Base-by-base conservation (phyloP, 192 early-diverging fungal genomes). In the Spizellomyces punctatus region DNA sequence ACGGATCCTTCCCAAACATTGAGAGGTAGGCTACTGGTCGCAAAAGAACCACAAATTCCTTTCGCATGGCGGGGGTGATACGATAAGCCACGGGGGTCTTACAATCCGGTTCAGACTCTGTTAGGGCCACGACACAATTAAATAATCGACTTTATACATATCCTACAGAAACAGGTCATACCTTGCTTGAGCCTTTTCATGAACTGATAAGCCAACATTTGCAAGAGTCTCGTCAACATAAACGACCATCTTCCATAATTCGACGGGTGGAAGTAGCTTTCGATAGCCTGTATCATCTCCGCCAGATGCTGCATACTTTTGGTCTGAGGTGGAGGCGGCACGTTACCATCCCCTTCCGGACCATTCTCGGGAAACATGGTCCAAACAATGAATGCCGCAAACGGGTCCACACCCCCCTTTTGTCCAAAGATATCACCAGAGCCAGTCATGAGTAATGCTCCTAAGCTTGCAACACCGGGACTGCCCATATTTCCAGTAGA, bases 181-280 rank as follows among this genome's bases (percentile, higher is more conserved):
- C 27, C 27, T 36, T 73, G 42, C 4, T 66, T 27, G 22, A 71
- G 22, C 60, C 95, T 81, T 58, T 86, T 79, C 66, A 94, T 74
- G 45, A 94, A 93, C 57, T 91, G 88, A 43, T 66, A 81, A 8
- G 86, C 67, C 42, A 98, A 71, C 45, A 82, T 78, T 36, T 89
- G 87, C 64, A 93, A 50, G 66, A 98, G 91, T 16, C 85, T 79
- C 0, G 92, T 84, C 7, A 98, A 84, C 7, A 78, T 76, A 54
- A 82, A 81, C 19, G 91, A 92, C 96, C 96, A 98, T 58, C 74
- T 70, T 5, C 96, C 96, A 69, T 83, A 81, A 81, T 98, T 98
- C n/a, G 92, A 93, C 10, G 96, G 96, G 76, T 98, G 94, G 68
- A 85, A 94, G 71, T 89, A 96, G 0, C 91, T 89, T 78, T 98